A percentile compares a stretch with the other conserved stretches of the same genome.
Evolutionary conservation across 768 basidiomycete genomes (phyloP).

Genomic region (Tulasnella sp.): DNA sequence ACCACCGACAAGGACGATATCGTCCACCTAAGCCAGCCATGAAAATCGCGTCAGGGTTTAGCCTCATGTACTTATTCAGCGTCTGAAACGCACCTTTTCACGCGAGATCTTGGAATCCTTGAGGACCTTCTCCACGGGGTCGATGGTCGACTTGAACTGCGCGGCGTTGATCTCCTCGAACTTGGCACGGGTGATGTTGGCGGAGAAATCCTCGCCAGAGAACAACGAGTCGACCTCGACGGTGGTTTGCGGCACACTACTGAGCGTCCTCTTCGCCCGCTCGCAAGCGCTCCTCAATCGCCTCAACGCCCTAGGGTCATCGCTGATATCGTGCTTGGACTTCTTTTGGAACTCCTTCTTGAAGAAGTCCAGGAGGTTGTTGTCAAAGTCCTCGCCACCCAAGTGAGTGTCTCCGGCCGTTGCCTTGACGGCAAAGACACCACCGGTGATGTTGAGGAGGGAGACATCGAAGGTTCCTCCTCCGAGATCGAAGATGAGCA

Average conservation of each 20-base stretch:
- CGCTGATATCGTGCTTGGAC: constrained; percentile 93
- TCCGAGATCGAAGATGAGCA: constrained; percentile 98
- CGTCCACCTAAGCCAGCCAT: constrained; percentile 90
- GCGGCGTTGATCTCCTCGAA: constrained; percentile 98
- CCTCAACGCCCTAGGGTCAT: constrained; percentile 91
- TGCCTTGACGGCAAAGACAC: constrained; percentile 98
- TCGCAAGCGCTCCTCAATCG: constrained; percentile 96
- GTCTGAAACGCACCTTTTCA: no score
- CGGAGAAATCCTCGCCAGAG: constrained; percentile 97
- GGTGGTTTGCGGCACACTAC: constrained; percentile 96
- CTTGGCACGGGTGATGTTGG: constrained; percentile 97
- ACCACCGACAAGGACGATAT: constrained; percentile 98
- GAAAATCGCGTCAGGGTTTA: no score
- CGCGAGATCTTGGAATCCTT: constrained; percentile 98
- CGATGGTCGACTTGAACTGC: constrained; percentile 93
- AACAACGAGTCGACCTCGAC: constrained; percentile 98
- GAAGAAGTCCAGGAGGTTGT: constrained; percentile 96
- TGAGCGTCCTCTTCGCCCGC: constrained; percentile 98
- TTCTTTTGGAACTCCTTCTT: constrained; percentile 99
- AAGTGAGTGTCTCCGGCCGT: constrained; percentile 99
- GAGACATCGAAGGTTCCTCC: constrained; percentile 99
- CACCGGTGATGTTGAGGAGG: constrained; percentile 91
- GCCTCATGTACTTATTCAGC: no score
- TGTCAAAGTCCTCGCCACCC: constrained; percentile 99
- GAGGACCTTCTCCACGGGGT: constrained; percentile 97